Base-by-base conservation (phyloP, 2,329 filamentous ascomycete species). In the Sphaerulina vaccinii region DNA sequence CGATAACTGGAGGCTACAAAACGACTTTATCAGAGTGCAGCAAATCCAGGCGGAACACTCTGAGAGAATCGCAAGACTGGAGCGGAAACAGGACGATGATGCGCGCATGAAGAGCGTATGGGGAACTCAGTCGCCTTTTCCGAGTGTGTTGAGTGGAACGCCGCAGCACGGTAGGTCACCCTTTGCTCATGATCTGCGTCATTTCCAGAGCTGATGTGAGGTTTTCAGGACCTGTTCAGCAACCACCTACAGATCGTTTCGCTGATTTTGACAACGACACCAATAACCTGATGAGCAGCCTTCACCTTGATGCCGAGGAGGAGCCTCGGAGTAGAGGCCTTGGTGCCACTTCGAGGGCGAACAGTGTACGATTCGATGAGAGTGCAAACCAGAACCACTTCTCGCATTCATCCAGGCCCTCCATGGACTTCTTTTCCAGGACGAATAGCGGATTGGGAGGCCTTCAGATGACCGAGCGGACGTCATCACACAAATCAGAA, bases 351-450 rank as follows among this genome's bases (percentile, higher is more conserved):
- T 99, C 93, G 15, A 82, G 93, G 62, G 92, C 93, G 41, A 97
- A 97, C 68, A 97, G 93, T 67, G 93, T 99, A 61, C 88, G 93
- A 32, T 99, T 99, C 65, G 93, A 97, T 67, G 92, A 97, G 69
- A 96, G 90, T 66, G 91, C 92, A 11, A 84, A 96, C 62, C 90
- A 96, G 63, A 87, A 89, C 41, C 90, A 90, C 69, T 95, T 93
- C 82, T 86, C 85, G 32, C 89, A 95, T 65, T 84, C 83, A 58
- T 88, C 86, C 53, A 84, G 92, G 38, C 86, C 90, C 50, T 92
- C 89, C 10, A 83, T 88, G 40, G 93, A 97, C 50, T 86, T 95
- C 60, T 83, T 84, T 35, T 86, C 88, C 21, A 76, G 92, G 45
- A 90, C 89, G 18, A 62, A 59, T 53, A 66, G 62, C 69, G 86